Evolutionary conservation across 129 eudicot genomes (phyloP), one percentile per base, ranked within the genome.

Genomic region (Oenanthe sinensis): DNA sequence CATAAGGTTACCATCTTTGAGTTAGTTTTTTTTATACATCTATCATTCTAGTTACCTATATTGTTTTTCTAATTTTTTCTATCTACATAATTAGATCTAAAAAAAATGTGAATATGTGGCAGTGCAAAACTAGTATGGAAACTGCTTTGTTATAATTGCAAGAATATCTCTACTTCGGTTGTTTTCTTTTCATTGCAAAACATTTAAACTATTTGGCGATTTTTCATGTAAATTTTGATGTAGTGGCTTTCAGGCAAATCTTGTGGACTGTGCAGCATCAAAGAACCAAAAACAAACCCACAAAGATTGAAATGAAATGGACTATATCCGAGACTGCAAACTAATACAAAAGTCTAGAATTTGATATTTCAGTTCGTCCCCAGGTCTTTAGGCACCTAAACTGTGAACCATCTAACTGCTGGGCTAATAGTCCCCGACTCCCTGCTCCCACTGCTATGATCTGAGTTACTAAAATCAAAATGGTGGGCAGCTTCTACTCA

Each of bases 401-500:
- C 39, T 54, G 78, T 85, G 45, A 85, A 88, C 89, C 92, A 90
- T 75, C 92, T 81, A 49, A 67, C 85, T 24, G 91, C 84, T 26
- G 96, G 96, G 9, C 85, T 84, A 54, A 90, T 74, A 67, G 87
- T 88, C 0, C 96, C 96, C 42, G 42, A 39, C 42, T 39, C 42
- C 42, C 42, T 26, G 83, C 58, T 17, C 22, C 84, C 6, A 88
- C 88, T 3, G 90, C 90, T 0, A 84, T 75, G 5, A 84, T 70
- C 74, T 89, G 93, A 50, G 81, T 85, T 5, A 81, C 36, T 15
- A 89, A 79, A 19, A 87, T 86, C 40, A 85, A 47, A 14, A 74
- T 85, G 1, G 86, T 78, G 14, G 93, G 87, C 89, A 87, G 85
- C 76, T 83, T 77, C 40, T 89, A 89, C 40, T 87, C 90, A 1